Evolutionary conservation across 352 stramenopile species (phyloP).

Genomic region (Aphanomyces cochlioides): DNA sequence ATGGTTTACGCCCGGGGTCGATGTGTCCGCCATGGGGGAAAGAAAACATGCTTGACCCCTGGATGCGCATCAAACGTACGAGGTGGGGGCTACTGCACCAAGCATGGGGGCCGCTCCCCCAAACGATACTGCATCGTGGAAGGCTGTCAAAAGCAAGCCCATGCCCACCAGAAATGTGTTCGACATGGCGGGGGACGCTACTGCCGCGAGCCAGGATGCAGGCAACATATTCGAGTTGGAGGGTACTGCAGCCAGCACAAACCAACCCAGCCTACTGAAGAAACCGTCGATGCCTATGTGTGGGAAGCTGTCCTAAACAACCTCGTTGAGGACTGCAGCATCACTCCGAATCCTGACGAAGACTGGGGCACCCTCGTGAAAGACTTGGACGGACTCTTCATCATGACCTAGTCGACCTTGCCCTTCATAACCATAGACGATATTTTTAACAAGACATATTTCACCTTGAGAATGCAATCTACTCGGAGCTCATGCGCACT

Average conservation of each 20-base stretch:
- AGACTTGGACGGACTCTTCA: too few relatives aligned
- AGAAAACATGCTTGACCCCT: slow-evolving; percentile 2
- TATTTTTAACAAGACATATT: too few relatives aligned
- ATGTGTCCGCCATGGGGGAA: slow-evolving; percentile 28
- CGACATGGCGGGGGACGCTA: slow-evolving; percentile 19
- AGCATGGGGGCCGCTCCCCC: slow-evolving; percentile 12
- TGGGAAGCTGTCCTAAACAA: too few relatives aligned
- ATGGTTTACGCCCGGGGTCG: slow-evolving; percentile 22
- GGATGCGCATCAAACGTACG: slow-evolving; percentile 11
- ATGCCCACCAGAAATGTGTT: slow-evolving; percentile 14
- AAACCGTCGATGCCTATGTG: too few relatives aligned
- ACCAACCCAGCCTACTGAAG: neutral
- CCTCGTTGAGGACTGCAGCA: too few relatives aligned
- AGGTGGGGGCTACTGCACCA: slow-evolving; percentile 16
- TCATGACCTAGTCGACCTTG: too few relatives aligned
- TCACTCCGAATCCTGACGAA: too few relatives aligned
- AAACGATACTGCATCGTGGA: slow-evolving; percentile 4
- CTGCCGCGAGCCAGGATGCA: slow-evolving; percentile 7
- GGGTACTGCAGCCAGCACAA: slow-evolving; percentile 20
- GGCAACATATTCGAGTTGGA: slow-evolving; percentile 11
- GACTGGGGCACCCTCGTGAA: too few relatives aligned
- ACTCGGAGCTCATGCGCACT: too few relatives aligned
- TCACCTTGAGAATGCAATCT: too few relatives aligned
- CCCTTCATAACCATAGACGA: too few relatives aligned
- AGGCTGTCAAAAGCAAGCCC: slow-evolving; percentile 23